Base-by-base conservation (phyloP, 352 stramenopile genomes). In the Globisporangium iwayamae region DNA sequence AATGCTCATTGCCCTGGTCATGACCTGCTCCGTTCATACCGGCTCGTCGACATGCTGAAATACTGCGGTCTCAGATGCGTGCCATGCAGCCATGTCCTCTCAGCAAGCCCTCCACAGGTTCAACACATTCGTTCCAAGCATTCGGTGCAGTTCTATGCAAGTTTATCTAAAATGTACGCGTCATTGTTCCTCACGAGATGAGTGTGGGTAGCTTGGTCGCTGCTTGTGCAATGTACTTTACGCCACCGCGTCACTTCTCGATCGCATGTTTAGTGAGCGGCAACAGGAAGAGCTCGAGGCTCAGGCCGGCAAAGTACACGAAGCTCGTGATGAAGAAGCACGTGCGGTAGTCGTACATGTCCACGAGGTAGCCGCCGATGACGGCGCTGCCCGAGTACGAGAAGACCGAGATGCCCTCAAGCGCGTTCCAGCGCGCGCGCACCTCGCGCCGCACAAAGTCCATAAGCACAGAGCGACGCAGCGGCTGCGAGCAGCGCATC, bases 401-500 rank as follows among this genome's bases (percentile, higher is more conserved):
- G 36, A 75, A 75, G 45, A 73, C 66, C 3, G 69, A 70, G 18
- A 75, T 43, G 4, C 66, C 63, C 55, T 75, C 69, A 14, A 75
- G 47, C 6, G 69, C 68, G 46, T 75, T 75, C 69, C 69, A 75
- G 14, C 69, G 69, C 25, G 66, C 69, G 20, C 69, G 69, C 1
- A 70, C 25, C 16, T 67, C 54, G 20, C 62, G 50, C 3, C 58
- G 81, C 41, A 93, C 85, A 65, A 81, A 87, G 61, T 93, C 85
- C 85, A 93, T 93, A 52, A 93, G 66, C 14, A 93, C 75, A 13
- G 85, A 91, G 2, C 82, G 82, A 34, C 85, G 81, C 47, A 93
- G 67, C 32, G 85, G 85, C 68, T 93, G 82, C 32, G 85, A 93
- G 60, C 85, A 93, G 41, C 85, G 82, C 85, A 93, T 93, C 78